Base-by-base conservation (phyloP, 129 eudicot species). In the Flaveria linearis region DNA sequence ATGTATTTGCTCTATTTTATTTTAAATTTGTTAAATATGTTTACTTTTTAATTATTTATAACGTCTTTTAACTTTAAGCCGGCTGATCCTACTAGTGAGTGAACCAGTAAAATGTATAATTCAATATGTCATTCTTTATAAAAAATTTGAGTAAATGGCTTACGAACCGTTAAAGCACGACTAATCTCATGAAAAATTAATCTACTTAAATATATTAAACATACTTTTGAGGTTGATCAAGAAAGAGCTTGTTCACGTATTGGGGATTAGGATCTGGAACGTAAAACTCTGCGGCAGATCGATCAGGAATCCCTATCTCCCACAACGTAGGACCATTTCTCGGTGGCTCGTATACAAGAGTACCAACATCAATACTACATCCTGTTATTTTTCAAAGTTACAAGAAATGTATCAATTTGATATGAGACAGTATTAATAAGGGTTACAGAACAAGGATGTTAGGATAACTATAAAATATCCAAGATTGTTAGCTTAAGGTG, bases 301-400 rank as follows among this genome's bases (percentile, higher is more conserved):
- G 97, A 75, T 94, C 98, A 3, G 98, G 97, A 30, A 84, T 80
- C 68, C 98, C 98, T 16, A 94, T 94, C 74, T 91, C 98, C 98
- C 98, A 94, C 52, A 94, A 30, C 33, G 98, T 94, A 3, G 98
- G 98, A 60, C 98, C 98, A 75, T 76, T 80, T 82, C 99, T 84
- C 26, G 94, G 97, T 26, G 99, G 96, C 75, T 87, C 89, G 56
- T 80, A 94, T 7, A 91, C 85, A 4, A 94, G 78, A 28, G 84
- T 85, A 42, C 93, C 92, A 78, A 87, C 26, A 42, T 89, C 74
- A 30, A 88, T 82, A 41, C 66, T 57, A 61, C 86, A 74, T 51
- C 96, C 99, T 91, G 74, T 23, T n/a, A 68, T 69, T 22, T 73
- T 67, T 22, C 16, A 60, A 30, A 73, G 56, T 73, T 25, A 9